Conservation (phyloP, 108 stramenopile species). For the Fistulifera solaris region DNA sequence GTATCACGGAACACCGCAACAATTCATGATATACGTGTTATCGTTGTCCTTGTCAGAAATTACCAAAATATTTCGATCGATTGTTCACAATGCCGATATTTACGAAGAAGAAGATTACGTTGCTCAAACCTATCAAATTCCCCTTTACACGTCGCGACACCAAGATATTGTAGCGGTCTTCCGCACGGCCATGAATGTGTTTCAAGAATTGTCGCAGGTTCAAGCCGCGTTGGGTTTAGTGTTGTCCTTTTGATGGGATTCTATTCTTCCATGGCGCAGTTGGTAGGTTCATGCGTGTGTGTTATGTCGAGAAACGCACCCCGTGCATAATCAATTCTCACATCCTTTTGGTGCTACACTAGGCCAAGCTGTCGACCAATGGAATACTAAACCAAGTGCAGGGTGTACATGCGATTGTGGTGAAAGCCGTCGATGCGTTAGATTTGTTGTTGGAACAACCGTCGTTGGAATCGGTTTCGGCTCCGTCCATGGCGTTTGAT, state of each 20-base stretch:
- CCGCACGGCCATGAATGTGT: background rate
- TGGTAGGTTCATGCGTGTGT: too few relatives aligned
- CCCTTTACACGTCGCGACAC: background rate
- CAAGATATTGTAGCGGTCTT: background rate
- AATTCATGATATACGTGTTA: constrained; percentile 51
- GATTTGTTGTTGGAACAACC: too few relatives aligned
- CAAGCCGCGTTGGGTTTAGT: too few relatives aligned
- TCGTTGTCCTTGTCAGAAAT: constrained; percentile 51
- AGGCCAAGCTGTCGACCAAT: too few relatives aligned
- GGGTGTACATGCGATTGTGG: too few relatives aligned
- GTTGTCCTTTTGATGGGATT: too few relatives aligned
- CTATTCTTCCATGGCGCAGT: too few relatives aligned
- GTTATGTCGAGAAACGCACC: too few relatives aligned
- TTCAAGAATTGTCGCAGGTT: background rate
- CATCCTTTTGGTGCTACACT: too few relatives aligned
- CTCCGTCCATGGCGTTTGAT: constrained; percentile 33
- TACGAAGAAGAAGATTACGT: constrained; percentile 94
- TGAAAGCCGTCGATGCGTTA: too few relatives aligned
- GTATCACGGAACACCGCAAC: constrained; percentile 16
- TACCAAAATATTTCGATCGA: constrained; percentile 48
- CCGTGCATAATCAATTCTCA: background rate
- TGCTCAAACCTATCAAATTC: constrained; percentile 24
- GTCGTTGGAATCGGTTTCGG: too few relatives aligned
- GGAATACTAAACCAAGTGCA: too few relatives aligned
- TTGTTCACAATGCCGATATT: constrained; percentile 83